A percentile compares a stretch with the other conserved stretches of the same genome.
Evolutionary conservation across 2,329 filamentous ascomycete species (phyloP).

Genomic region (Chaetothyriales sp.): DNA sequence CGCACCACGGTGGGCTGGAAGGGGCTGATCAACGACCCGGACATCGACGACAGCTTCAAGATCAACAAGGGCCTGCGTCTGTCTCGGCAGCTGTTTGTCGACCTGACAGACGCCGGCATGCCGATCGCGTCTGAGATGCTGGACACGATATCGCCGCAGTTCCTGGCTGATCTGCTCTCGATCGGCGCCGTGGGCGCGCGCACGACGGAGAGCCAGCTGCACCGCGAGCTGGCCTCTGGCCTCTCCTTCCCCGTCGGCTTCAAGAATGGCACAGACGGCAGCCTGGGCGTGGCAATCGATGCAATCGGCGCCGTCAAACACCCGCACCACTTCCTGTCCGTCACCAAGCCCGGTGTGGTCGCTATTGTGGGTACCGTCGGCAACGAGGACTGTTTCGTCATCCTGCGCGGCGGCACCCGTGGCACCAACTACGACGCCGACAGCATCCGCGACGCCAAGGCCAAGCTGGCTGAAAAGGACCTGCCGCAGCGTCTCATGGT

Average conservation of each 20-base stretch:
- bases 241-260: constrained; percentile 96
- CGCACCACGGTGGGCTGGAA: constrained; percentile 98
- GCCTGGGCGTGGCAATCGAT: constrained; percentile 79
- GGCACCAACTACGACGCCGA: constrained; percentile 89
- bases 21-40: constrained; percentile 95
- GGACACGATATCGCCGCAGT: constrained; percentile 96
- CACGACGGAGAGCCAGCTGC: constrained; percentile 91
- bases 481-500: constrained; percentile 89
- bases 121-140: constrained; percentile 97
- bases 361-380: constrained; percentile 86
- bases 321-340: constrained; percentile 89
- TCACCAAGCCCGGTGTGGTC: constrained; percentile 86
- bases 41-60: constrained; percentile 92
- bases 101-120: constrained; percentile 74
- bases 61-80: constrained; percentile 97
- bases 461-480: constrained; percentile 64
- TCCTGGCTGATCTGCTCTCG: constrained; percentile 87
- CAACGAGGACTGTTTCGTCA: constrained; percentile 95
- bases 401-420: constrained; percentile 76
- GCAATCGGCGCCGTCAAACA: constrained; percentile 61
- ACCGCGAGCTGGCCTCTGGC: constrained; percentile 87
- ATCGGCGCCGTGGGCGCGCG: constrained; percentile 90
- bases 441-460: constrained; percentile 64
- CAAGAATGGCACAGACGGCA: constrained; percentile 98
- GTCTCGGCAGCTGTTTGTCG: constrained; percentile 83